phyloP scores from a whole-genome alignment of 768 basidiomycete species.

The Boletus sp. region DNA sequence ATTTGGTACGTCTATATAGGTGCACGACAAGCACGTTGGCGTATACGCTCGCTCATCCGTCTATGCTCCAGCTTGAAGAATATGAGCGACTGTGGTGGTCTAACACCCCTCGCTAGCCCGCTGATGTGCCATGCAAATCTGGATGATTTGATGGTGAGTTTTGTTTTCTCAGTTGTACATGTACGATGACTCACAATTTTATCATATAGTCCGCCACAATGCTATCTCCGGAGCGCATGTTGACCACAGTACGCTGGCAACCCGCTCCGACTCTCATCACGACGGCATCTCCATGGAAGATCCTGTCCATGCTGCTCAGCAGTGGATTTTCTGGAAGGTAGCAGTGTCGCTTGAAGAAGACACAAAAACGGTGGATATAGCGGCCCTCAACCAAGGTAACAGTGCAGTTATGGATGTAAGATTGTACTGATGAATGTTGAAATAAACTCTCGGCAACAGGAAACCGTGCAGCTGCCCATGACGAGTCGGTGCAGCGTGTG shows the following conservation, averaged over 20 bases:
- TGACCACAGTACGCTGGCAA: neutral
- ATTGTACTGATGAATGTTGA: neutral
- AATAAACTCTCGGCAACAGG: conserved; percentile 6
- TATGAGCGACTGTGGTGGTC: neutral
- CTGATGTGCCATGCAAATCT: neutral
- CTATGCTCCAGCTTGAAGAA: no score
- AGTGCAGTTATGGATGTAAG: conserved; percentile 9
- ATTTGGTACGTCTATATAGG: no score
- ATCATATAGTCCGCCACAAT: conserved; percentile 7
- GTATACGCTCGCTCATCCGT: no score
- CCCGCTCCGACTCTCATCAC: conserved; percentile 1
- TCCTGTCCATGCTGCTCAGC: neutral
- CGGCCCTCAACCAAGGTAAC: neutral
- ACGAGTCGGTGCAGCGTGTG: neutral
- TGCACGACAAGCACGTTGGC: no score
- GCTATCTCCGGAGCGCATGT: conserved; percentile 3
- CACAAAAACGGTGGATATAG: neutral
- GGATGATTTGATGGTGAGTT: no score
- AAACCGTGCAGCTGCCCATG: neutral
- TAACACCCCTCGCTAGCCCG: no score
- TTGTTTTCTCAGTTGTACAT: no score
- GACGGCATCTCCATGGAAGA: neutral
- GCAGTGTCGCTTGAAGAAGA: conserved; percentile 11
- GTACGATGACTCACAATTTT: neutral
- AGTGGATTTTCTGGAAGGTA: neutral